Conservation (phyloP, 2,329 filamentous ascomycete genomes). For the Cyclaneusma minus region DNA sequence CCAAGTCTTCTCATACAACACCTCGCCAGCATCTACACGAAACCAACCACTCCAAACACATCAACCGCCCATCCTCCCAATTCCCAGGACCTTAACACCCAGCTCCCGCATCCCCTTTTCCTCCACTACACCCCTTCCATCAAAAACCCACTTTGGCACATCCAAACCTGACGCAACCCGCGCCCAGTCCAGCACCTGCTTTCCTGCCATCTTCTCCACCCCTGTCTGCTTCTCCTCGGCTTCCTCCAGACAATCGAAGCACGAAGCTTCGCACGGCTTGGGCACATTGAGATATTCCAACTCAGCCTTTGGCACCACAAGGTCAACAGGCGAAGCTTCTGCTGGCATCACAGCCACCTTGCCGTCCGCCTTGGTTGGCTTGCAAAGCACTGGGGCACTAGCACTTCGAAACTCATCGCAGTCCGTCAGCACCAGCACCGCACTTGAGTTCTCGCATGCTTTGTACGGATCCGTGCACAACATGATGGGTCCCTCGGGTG, state of each 20-base stretch:
- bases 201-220: conserved; percentile 6
- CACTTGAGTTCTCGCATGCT: conserved; percentile 28
- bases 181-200: conserved; percentile 24
- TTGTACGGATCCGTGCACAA: conserved; percentile 26
- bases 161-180: conserved; percentile 27
- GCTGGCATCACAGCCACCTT: too few relatives aligned
- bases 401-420: conserved; percentile 33
- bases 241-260: conserved; percentile 21
- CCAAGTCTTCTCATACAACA: too few relatives aligned
- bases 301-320: too few relatives aligned
- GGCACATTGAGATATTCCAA: too few relatives aligned
- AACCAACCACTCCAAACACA: too few relatives aligned
- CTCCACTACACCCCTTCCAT: conserved; percentile 23
- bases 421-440: conserved; percentile 33
- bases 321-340: too few relatives aligned
- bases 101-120: conserved; percentile 12
- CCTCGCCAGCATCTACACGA: too few relatives aligned
- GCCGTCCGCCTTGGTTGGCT: conserved; percentile 2
- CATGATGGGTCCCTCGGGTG: conserved; percentile 19
- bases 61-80: conserved; percentile 9
- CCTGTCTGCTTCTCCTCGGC: conserved; percentile 5
- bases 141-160: conserved; percentile 32
- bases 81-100: conserved; percentile 16
- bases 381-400: conserved; percentile 2
- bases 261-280: conserved; percentile 19